These are phyloP conservation scores for Magnaporthiopsis incrustans DNA, from an alignment of 2,329 filamentous ascomycete genomes.

Conservation along the genomic window DNA sequence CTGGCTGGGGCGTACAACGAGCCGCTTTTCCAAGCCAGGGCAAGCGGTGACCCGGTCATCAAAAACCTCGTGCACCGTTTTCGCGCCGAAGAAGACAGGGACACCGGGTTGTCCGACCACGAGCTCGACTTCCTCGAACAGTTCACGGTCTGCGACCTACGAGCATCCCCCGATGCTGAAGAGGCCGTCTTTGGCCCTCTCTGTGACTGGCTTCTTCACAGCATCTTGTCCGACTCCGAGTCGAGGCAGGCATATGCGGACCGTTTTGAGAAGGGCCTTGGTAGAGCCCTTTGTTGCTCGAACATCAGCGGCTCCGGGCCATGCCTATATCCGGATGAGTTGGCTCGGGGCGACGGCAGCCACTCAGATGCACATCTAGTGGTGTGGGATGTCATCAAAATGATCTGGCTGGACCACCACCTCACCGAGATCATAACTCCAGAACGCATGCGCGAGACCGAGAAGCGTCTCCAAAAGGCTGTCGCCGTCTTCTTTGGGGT, in stretches of 20 bases:
- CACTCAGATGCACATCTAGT: not conserved
- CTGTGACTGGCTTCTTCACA: not conserved
- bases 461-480: not conserved
- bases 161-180: not conserved
- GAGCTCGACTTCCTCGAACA: not conserved
- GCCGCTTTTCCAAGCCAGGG: not conserved
- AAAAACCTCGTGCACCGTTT: not conserved
- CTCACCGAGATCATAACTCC: not conserved
- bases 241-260: not conserved
- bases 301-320: not conserved
- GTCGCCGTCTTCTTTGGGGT: not conserved
- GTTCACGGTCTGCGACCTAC: not conserved
- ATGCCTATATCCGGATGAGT: not conserved
- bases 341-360: not conserved
- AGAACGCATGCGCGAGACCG: not conserved
- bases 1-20: not conserved
- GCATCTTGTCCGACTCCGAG: not conserved
- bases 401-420: not conserved
- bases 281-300: not conserved
- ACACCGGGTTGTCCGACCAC: not conserved
- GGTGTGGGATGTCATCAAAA: not conserved
- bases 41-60: not conserved
- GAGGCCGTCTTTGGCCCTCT: not conserved
- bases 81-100: not conserved
- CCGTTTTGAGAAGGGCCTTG: not conserved